Evolutionary conservation across 2,329 filamentous ascomycete species (phyloP), one percentile per base, ranked within the genome.

Genomic region (Penicillium sp.): DNA sequence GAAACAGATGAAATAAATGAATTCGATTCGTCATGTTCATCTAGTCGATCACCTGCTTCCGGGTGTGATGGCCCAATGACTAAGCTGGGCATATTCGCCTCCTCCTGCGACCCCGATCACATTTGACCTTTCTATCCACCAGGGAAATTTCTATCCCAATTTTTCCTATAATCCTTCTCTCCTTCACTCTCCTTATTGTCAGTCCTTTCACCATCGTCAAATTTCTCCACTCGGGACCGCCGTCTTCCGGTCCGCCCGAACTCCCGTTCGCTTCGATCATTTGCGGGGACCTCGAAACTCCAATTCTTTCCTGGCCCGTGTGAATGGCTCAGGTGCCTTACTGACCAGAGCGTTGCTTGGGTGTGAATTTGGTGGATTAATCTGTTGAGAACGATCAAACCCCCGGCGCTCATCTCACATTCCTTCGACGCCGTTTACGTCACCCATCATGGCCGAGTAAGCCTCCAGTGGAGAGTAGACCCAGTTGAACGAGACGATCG

Each of bases 391-490:
- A 29, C 48, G 8, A 27, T n/a, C 14, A 43, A 37, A 43, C 26
- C 6, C 22, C 21, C 14, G 22, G 11, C 16, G 22, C 19, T 51
- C 49, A 53, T 39, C 54, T 58, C 52, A 60, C 63, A 60, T 56
- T 62, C 57, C 49, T 58, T 64, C 53, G 56, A 61, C 53, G 56
- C 63, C 61, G 51, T 64, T 56, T 61, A 64, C 61, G 62, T 60
- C 60, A 64, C 60, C 57, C 68, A 73, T 53, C 64, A 76, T 76
- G 73, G 72, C 73, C 55, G 73, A 76, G 73, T 76, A 73, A 65
- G 73, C 69, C 35, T 35, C 35, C 37, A 35, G 49, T 47, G 41
- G 21, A 48, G 43, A 35, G 27, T 31, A 11, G 50, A 53, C 27
- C 27, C 19, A 29, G n/a, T 19, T 7, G 21, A 27, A 45, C 21